Conservation (phyloP, 2,329 filamentous ascomycete genomes). For the Pezicula radicicola region DNA sequence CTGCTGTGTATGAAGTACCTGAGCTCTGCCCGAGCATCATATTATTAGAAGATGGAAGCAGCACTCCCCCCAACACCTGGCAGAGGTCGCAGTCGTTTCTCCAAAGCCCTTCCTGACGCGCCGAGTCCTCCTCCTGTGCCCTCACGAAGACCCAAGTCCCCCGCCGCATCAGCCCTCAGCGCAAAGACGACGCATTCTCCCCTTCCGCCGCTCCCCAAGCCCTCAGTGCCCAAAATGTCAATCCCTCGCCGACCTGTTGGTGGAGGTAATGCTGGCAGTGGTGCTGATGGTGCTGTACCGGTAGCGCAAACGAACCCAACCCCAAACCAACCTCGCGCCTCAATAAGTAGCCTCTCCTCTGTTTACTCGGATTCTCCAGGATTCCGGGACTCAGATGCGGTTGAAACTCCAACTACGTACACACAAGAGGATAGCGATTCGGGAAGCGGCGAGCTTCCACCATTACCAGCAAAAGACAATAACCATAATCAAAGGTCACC, state of each 20-base stretch:
- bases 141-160: background rate
- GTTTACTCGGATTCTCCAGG: constrained; percentile 23
- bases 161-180: constrained; percentile 2
- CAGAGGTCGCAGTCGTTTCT: constrained; percentile 21
- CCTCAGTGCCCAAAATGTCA: constrained; percentile 10
- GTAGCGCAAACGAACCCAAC: background rate
- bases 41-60: constrained; percentile 5
- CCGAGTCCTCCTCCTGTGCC: constrained; percentile 5
- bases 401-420: background rate
- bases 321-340: constrained; percentile 6
- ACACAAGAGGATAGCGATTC: background rate
- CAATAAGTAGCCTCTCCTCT: constrained; percentile 19
- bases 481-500: constrained; percentile 1
- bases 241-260: constrained; percentile 26
- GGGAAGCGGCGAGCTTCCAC: constrained; percentile 4
- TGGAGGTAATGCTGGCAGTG: background rate
- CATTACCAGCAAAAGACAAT: constrained; percentile 18
- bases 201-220: constrained; percentile 18
- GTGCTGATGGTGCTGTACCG: too few relatives aligned
- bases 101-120: constrained; percentile 19
- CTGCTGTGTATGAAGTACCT: background rate
- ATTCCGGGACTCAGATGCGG: background rate
- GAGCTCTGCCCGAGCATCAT: background rate
- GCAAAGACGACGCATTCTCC: constrained; percentile 12
- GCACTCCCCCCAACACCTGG: constrained; percentile 12